Conservation (phyloP, 139 green algal species). For the Volvox africanus region DNA sequence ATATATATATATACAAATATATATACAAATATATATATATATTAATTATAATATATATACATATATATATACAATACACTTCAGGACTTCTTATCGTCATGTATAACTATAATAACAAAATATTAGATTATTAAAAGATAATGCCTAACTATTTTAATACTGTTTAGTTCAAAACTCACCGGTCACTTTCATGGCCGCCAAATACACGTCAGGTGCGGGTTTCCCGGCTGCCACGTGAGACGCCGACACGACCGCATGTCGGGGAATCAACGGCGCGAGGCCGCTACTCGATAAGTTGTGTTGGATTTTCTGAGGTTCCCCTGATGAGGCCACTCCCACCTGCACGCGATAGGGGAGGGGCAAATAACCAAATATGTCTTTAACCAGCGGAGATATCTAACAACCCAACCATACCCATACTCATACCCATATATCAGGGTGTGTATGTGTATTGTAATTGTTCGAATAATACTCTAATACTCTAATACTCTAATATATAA, state of each 20-base stretch:
- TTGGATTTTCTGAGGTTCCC: slow-evolving; percentile 78
- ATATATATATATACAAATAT: too few species aligned
- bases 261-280: slow-evolving; percentile 64
- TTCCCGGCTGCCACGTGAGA: slow-evolving; percentile 72
- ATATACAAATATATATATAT: too few species aligned
- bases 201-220: slow-evolving; percentile 85
- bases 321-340: slow-evolving; percentile 51
- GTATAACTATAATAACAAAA: too few species aligned
- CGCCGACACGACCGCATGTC: slow-evolving; percentile 50
- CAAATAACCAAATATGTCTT: too few species aligned
- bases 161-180: neutral
- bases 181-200: slow-evolving; percentile 70
- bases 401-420: too few species aligned
- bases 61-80: too few species aligned
- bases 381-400: too few species aligned
- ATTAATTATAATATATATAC: too few species aligned
- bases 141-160: too few species aligned
- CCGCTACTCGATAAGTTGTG: slow-evolving; percentile 73
- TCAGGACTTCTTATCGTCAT: too few species aligned
- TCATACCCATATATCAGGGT: too few species aligned
- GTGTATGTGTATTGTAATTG: neutral
- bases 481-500: neutral
- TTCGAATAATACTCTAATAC: neutral
- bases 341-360: neutral
- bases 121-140: too few species aligned